A percentile compares a stretch with the other conserved stretches of the same genome.
phyloP scores from a whole-genome alignment of 108 stramenopile genomes.

The Cyclotella baltica region DNA sequence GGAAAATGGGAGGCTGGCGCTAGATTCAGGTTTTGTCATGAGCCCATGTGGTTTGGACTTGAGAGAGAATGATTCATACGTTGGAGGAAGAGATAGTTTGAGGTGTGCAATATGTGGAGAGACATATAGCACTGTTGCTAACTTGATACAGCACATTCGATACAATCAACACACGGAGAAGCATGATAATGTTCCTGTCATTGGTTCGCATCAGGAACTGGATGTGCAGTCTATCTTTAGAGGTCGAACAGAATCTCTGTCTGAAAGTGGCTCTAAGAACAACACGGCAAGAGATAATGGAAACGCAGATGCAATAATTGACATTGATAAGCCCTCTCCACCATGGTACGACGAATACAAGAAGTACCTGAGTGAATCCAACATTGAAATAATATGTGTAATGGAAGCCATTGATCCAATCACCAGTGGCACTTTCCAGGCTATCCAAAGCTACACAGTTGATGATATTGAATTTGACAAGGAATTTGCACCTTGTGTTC shows the following conservation, averaged over 20 bases:
- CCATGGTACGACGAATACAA: conserved; percentile 54
- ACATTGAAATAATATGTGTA: conserved; percentile 73
- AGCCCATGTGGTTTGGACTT: conserved; percentile 49
- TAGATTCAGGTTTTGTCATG: conserved; percentile 31
- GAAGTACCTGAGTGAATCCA: conserved; percentile 43
- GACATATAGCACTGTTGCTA: conserved; percentile 65
- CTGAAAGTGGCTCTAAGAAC: not conserved
- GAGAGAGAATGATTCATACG: conserved; percentile 57
- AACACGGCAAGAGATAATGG: not conserved
- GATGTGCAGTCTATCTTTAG: conserved; percentile 26
- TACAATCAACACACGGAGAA: conserved; percentile 62
- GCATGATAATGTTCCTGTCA: conserved; percentile 52
- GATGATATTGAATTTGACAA: conserved; percentile 83
- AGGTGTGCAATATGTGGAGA: conserved; percentile 75
- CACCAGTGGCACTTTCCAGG: conserved; percentile 54
- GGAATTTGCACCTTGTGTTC: conserved; percentile 65
- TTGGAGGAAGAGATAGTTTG: conserved; percentile 61
- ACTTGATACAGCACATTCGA: conserved; percentile 60
- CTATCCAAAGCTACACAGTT: conserved; percentile 76
- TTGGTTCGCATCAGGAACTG: conserved; percentile 57
- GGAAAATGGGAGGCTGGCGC: conserved; percentile 28
- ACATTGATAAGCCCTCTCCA: conserved; percentile 30
- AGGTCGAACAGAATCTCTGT: not conserved
- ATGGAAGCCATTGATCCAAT: conserved; percentile 77
- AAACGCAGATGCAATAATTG: conserved; percentile 9